Evolutionary conservation across 805 yeast genomes (phyloP), one percentile per base, ranked within the genome.

Genomic region (Hanseniaspora pseudoguilliermondii): DNA sequence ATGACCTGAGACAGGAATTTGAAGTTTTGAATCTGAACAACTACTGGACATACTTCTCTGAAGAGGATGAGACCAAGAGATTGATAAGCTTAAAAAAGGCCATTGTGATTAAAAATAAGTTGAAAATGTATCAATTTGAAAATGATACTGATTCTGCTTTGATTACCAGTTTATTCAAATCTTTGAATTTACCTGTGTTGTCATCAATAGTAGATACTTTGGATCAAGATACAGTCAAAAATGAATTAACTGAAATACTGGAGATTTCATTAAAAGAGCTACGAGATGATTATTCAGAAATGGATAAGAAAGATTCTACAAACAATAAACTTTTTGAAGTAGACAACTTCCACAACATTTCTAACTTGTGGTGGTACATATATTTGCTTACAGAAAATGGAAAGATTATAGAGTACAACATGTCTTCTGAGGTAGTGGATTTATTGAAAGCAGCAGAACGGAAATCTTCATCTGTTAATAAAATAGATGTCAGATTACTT

Each of bases 101-200:
- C 18, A 21, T 53, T 13, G 41, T 29, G 3, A 43, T 21, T 10
- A 46, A 23, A 16, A 29, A 27, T 16, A 5, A 18, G 2, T 38
- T 53, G 23, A 53, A 53, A 32, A 48, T 44, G 40, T 53, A 53
- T 21, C 56, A 53, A 32, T 53, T 53, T 53, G 56, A 53, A 16
- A 44, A 46, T n/a, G 56, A 53, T 15, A 20, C 32, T 11, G 50
- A 46, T 11, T 46, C 40, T 9, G 25, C 34, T 21, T 5, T 32
- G 20, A 25, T 53, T 4, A 16, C 35, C 16, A 21, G 21, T 21
- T 5, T 20, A 5, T 53, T 36, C 27, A 20, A 27, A 4, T 16
- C 34, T 21, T 32, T 53, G 18, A 29, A 46, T 7, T 16, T 53
- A 29, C 39, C 44, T 13, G 16, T n/a, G 8, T 39, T 53, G 13